A percentile compares a stretch with the other conserved stretches of the same genome.
phyloP scores from a whole-genome alignment of 2,329 filamentous ascomycete genomes.

The Aspergillus amoenus region DNA sequence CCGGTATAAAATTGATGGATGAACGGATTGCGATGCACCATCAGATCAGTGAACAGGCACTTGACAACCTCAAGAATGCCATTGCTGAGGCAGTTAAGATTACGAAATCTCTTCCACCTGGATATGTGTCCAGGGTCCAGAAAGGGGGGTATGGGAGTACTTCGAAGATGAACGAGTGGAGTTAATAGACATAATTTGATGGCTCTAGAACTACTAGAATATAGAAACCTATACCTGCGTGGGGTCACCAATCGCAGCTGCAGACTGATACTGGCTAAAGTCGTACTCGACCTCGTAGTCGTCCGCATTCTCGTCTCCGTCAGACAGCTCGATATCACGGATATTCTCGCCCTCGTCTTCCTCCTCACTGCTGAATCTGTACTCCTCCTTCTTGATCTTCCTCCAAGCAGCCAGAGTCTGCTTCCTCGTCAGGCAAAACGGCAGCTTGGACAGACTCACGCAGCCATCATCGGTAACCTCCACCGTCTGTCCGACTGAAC shows the following conservation, averaged over 20 bases:
- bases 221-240: not conserved
- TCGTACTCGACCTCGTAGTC: slow-evolving; percentile 38
- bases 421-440: slow-evolving; percentile 32
- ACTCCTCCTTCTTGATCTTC: slow-evolving; percentile 34
- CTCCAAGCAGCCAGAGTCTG: slow-evolving; percentile 38
- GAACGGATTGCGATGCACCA: slow-evolving; percentile 27
- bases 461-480: slow-evolving; percentile 32
- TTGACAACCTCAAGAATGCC: slow-evolving; percentile 23
- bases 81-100: slow-evolving; percentile 24
- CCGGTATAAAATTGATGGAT: slow-evolving; percentile 26
- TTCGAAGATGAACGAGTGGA: slow-evolving; percentile 30
- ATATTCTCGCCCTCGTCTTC: slow-evolving; percentile 35
- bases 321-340: slow-evolving; percentile 33
- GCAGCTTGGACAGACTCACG: slow-evolving; percentile 32
- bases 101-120: slow-evolving; percentile 21
- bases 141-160: slow-evolving; percentile 22
- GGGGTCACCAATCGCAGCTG: slow-evolving; percentile 11
- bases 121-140: slow-evolving; percentile 15
- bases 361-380: slow-evolving; percentile 32
- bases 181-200: slow-evolving; percentile 10
- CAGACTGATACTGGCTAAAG: slow-evolving; percentile 30
- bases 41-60: slow-evolving; percentile 37
- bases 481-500: slow-evolving; percentile 30
- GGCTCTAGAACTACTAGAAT: too few species aligned
- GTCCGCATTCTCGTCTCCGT: slow-evolving; percentile 32